Evolutionary conservation across 305 asterid species (phyloP).

Genomic region (Fraxinus baroniana): DNA sequence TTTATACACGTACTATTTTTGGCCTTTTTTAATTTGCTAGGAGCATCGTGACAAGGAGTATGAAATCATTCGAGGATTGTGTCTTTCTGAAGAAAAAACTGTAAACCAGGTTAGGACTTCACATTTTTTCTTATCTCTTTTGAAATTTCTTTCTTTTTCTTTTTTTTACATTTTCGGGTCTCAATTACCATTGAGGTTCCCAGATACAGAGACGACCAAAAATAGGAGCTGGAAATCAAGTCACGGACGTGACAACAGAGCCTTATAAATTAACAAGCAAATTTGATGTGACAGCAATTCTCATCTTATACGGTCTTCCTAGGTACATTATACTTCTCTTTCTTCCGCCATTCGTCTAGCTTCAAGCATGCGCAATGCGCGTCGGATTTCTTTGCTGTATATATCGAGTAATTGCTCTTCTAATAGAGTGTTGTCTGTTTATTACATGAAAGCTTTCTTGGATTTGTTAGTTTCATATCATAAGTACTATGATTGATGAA

Average conservation of each 20-base stretch:
- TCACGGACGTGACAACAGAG: conserved; percentile 42
- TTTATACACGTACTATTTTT: neutral
- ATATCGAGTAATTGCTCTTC: too few relatives aligned
- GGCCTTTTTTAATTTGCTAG: conserved; percentile 15
- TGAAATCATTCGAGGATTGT: conserved; percentile 40
- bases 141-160: neutral
- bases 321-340: conserved; percentile 29
- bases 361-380: neutral
- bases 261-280: conserved; percentile 45
- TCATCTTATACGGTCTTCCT: conserved; percentile 54
- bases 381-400: too few relatives aligned
- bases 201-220: conserved; percentile 46
- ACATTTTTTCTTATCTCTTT: neutral
- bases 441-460: neutral
- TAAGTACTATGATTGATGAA: neutral
- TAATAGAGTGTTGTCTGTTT: neutral
- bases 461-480: neutral
- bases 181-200: conserved; percentile 13
- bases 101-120: conserved; percentile 38
- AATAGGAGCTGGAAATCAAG: conserved; percentile 43
- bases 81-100: conserved; percentile 56
- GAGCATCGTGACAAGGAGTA: conserved; percentile 49
- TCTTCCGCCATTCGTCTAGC: neutral
- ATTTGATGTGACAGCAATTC: conserved; percentile 57
- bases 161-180: neutral